phyloP scores from a whole-genome alignment of 495 filamentous ascomycete genomes.

The Talaromyces proteolyticus region DNA sequence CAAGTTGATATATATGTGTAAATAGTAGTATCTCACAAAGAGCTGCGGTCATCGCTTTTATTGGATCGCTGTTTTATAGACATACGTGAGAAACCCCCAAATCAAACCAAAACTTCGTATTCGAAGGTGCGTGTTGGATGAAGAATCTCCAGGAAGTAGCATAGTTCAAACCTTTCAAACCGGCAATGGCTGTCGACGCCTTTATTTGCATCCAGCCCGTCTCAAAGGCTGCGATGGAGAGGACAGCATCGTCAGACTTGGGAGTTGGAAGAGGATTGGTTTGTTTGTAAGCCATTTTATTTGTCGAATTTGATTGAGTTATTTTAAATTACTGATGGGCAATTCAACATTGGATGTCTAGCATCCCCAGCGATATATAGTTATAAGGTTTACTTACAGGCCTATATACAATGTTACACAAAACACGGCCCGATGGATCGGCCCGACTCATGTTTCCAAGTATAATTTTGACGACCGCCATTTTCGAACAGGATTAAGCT shows the following conservation, averaged over 20 bases:
- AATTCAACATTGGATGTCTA: background rate
- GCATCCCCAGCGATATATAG: background rate
- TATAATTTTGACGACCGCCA: no score
- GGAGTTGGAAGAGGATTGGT: background rate
- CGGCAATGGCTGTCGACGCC: background rate
- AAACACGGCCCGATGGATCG: no score
- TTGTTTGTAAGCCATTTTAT: conserved; percentile 2
- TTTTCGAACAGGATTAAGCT: no score
- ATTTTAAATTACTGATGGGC: background rate
- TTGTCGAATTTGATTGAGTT: background rate
- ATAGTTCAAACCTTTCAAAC: background rate
- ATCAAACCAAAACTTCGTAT: conserved; percentile 2
- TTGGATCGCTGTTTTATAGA: no score
- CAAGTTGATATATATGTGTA: background rate
- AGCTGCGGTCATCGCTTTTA: background rate
- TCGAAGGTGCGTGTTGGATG: background rate
- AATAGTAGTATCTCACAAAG: background rate
- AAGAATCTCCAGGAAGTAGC: conserved; percentile 1
- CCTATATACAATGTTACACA: no score
- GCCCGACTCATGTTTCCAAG: no score
- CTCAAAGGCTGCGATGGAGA: conserved; percentile 1
- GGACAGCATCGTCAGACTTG: background rate
- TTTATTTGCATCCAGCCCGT: background rate
- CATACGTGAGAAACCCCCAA: background rate
- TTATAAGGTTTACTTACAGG: background rate